Evolutionary conservation across 768 basidiomycete genomes (phyloP), one percentile per base, ranked within the genome.

Genomic region (Hebeloma cylindrosporum): DNA sequence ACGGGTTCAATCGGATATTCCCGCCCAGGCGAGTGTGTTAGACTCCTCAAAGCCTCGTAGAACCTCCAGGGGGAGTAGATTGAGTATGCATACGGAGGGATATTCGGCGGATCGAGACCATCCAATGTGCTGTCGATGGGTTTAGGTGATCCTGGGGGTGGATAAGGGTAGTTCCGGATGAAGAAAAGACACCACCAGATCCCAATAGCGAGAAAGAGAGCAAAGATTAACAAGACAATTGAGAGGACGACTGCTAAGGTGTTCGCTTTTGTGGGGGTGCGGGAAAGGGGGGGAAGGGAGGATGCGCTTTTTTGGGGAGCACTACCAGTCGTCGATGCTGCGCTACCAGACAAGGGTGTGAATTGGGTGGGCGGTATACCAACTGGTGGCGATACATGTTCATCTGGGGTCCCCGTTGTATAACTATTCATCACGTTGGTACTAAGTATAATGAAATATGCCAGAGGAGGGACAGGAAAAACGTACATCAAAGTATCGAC

Each of bases 401-500:
- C 34, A n/a, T 35, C 22, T 3, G 43, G 7, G 6, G 18, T n/a
- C 5, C 36, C 27, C 3, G 26, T 29, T 5, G 43, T 45, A 14
- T 45, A 45, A 4, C 43, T 45, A 23, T 42, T 11, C 5, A 13
- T 2, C 35, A 29, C 4, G 7, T 27, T 9, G 2, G n/a, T n/a
- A n/a, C n/a, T n/a, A 27, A 20, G 9, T 22, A 17, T 5, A 25
- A 26, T 9, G 8, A n/a, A 25, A 20, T n/a, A 2, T 8, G 27
- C 10, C 4, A 17, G 7, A 7, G 5, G 14, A 5, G 2, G 38
- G 23, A 8, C 2, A 14, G 28, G 22, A 40, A 17, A 9, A 13
- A 40, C 45, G 31, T 18, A 47, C 45, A 40, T 40, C 4, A 47
- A 17, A 3, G 25, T 37, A 27, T 47, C 45, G 3, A 47, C 33